Evolutionary conservation across 2,329 filamentous ascomycete genomes (phyloP).

Genomic region (Metarhizium anisopliae): DNA sequence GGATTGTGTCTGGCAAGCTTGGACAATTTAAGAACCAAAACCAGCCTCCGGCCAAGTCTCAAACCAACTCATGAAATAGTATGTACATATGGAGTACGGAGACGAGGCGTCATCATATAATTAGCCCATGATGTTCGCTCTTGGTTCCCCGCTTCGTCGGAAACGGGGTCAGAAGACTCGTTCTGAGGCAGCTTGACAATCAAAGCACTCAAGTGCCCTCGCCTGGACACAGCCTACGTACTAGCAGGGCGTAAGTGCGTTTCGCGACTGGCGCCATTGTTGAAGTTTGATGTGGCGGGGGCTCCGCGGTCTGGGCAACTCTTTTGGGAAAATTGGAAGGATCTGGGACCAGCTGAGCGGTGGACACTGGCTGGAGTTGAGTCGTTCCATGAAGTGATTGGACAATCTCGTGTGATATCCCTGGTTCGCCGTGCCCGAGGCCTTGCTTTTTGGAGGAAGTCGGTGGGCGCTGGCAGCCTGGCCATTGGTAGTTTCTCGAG

Average conservation of each 20-base stretch:
- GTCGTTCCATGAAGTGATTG: neutral
- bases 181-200: neutral
- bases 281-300: neutral
- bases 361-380: constrained; percentile 1
- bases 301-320: neutral
- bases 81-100: neutral
- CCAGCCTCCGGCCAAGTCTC: constrained; percentile 13
- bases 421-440: constrained; percentile 2
- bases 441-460: neutral
- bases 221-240: neutral
- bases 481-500: neutral
- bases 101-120: constrained; percentile 12
- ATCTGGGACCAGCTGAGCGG: constrained; percentile 1
- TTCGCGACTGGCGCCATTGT: neutral
- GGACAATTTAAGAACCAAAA: neutral
- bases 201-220: neutral
- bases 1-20: neutral
- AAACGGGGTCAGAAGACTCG: constrained; percentile 10
- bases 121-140: neutral
- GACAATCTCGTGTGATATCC: neutral
- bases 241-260: neutral
- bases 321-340: neutral
- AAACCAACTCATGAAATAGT: constrained; percentile 15
- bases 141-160: constrained; percentile 8
- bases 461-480: neutral